These are phyloP conservation scores for Sporothrix humicola DNA, from an alignment of 2,329 filamentous ascomycete species.

Conservation along the genomic window DNA sequence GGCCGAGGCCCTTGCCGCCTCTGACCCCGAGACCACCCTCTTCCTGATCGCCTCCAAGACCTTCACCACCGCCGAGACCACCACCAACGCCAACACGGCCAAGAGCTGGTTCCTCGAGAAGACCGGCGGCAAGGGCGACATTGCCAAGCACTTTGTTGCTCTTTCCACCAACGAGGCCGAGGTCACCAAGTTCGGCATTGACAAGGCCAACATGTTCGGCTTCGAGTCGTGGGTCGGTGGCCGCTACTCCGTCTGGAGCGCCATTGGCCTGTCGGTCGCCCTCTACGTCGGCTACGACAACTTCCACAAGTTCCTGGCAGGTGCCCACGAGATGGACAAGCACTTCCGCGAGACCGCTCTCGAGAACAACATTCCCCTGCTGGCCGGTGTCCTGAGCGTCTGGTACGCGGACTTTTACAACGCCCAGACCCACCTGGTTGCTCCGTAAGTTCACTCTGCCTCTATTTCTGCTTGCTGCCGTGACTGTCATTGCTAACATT, in stretches of 20 bases:
- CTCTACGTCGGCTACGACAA: constrained; percentile 97
- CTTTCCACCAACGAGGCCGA: constrained; percentile 94
- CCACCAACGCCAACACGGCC: constrained; percentile 94
- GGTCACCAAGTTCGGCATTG: constrained; percentile 98
- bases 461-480: no score
- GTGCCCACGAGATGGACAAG: constrained; percentile 97
- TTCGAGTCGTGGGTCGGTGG: constrained; percentile 99
- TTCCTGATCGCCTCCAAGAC: constrained; percentile 99
- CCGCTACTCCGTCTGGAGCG: constrained; percentile 98
- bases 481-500: neutral
- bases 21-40: constrained; percentile 96
- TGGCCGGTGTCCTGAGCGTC: constrained; percentile 91
- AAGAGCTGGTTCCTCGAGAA: constrained; percentile 96
- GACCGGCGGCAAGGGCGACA: constrained; percentile 75
- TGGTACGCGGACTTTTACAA: constrained; percentile 99
- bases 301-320: constrained; percentile 94
- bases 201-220: constrained; percentile 99
- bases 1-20: constrained; percentile 85
- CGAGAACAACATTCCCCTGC: constrained; percentile 90
- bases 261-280: constrained; percentile 92
- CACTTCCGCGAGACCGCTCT: constrained; percentile 93
- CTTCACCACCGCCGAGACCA: constrained; percentile 97
- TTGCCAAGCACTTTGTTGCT: constrained; percentile 98
- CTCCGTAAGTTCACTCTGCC: constrained; percentile 68
- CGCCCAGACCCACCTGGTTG: constrained; percentile 95